Base-by-base conservation (phyloP, 305 asterid genomes). In the Nicotiana rustica region DNA sequence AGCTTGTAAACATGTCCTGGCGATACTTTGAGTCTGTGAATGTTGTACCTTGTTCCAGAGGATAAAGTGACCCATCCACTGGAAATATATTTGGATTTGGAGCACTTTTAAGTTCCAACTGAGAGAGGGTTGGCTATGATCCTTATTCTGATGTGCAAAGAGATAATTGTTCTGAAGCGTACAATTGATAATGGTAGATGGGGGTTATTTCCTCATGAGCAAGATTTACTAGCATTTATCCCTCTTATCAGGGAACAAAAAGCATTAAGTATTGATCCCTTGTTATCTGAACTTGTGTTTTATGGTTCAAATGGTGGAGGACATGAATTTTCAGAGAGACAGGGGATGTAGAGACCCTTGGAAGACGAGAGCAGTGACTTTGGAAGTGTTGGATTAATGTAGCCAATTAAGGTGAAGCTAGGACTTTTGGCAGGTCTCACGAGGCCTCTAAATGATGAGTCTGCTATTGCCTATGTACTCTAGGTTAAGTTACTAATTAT, bases 71-170 rank as follows among this genome's bases (percentile, higher is more conserved):
- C 31, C 52, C 52, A 56, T 56, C 81, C 18, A 33, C 67, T 77
- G 33, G 52, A 77, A 56, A 31, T 77, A 56, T 10, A 31, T 55
- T 56, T 77, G 67, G 52, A 31, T 76, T 76, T 31, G 80, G 67
- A 76, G 67, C 67, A 76, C 49, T 76, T 76, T 76, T 66, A 55
- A 31, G 49, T 56, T 76, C 31, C 81, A 56, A 56, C 52, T 56
- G 81, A 77, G 67, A 56, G 67, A 33, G 67, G 33, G 33, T 77
- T 77, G 52, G 33, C 33, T 77, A 38, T 31, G 66, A 77, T 77
- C 81, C 67, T 77, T 44, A 44, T 10, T 8, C 52, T 55, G 59
- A 55, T 55, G 59, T 13, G n/a, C n/a, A 55, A 55, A 55, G 59
- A 55, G 59, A 14, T 13, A 55, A 52, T 14, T 55, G 59, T 55